Percentiles rank a stretch among this genome's conserved stretches.
Conservation (phyloP, 2,329 filamentous ascomycete genomes). For the Leptographium lundbergii region DNA sequence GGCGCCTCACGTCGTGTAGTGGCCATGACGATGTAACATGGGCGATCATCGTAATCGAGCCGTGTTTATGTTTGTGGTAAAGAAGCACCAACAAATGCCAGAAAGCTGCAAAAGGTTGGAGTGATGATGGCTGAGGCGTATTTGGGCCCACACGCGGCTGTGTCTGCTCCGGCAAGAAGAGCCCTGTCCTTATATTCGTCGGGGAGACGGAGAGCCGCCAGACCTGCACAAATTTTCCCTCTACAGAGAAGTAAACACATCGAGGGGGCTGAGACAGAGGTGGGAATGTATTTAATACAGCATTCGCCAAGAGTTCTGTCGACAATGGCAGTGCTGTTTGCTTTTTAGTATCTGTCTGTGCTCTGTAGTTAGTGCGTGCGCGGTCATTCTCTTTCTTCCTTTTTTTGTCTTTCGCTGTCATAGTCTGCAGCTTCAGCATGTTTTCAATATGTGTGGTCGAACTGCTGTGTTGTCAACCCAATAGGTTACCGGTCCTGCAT, state of each 20-base stretch:
- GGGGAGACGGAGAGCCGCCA: not conserved
- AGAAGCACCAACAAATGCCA: not conserved
- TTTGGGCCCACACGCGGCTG: not conserved
- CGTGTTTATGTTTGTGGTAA: not conserved
- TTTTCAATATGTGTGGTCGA: not conserved
- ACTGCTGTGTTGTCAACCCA: not conserved
- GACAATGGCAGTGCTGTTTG: not conserved
- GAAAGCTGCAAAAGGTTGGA: not conserved
- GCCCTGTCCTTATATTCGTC: not conserved
- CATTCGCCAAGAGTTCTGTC: not conserved
- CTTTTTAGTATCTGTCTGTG: not conserved
- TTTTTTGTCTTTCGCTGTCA: not conserved
- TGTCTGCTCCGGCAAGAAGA: not conserved
- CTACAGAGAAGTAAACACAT: not conserved
- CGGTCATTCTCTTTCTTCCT: not conserved
- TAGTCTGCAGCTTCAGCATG: not conserved
- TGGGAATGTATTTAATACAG: not conserved
- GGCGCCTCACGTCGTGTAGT: conserved; percentile 29
- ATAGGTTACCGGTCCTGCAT: not conserved
- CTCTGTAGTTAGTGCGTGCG: not conserved
- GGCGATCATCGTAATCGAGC: conserved; percentile 24
- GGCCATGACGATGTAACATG: conserved; percentile 35
- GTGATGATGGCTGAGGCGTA: not conserved
- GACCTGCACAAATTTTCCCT: not conserved
- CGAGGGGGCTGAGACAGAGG: not conserved